Base-by-base conservation (phyloP, 2,329 filamentous ascomycete genomes). In the Colletotrichum gloeosporioides region DNA sequence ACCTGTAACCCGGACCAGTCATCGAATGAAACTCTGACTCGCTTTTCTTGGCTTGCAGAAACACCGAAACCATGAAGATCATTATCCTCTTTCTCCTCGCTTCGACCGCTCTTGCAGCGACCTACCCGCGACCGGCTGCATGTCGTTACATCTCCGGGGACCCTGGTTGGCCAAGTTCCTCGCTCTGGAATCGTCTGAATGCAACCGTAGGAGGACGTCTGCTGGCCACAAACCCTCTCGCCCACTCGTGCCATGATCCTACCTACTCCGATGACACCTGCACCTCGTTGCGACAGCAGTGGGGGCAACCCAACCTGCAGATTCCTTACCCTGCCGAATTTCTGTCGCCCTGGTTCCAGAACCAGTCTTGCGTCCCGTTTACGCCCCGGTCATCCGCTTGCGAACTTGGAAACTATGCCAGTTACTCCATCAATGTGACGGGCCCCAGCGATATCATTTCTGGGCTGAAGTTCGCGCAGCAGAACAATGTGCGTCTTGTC, bases 291-390 rank as follows among this genome's bases (percentile, higher is more conserved):
- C 25, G 78, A 88, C 2, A 81, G 84, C 4, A 82, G 85, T 84
- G 12, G 90, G 90, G 0, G 83, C 86, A 27, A 89, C 86, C 77
- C 81, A 86, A 2, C 88, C 85, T 1, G 53, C 53, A 57, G 25
- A 57, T 57, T 16, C 53, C 53, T 57, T 57, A 57, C 53, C 53
- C 53, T 57, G 53, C 53, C 22, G 53, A 57, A 3, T 57, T 57
- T 4, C 53, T 57, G 53, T 57, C 53, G 0, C 36, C 36, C 2
- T 39, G 36, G 36, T 39, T 39, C 16, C 36, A 39, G 4, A 39
- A 39, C 16, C 36, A 39, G 36, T 39, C 36, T 1, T 39, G 36
- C 16, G 36, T 39, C 16, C 36, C 36, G 36, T 39, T 39, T 2
- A 39, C 36, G 18, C 16, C 36, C 18, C 36, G 36, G 15, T 39